Base-by-base conservation (phyloP, 2,329 filamentous ascomycete genomes). In the Immersiporthe knoxdaviesiana region DNA sequence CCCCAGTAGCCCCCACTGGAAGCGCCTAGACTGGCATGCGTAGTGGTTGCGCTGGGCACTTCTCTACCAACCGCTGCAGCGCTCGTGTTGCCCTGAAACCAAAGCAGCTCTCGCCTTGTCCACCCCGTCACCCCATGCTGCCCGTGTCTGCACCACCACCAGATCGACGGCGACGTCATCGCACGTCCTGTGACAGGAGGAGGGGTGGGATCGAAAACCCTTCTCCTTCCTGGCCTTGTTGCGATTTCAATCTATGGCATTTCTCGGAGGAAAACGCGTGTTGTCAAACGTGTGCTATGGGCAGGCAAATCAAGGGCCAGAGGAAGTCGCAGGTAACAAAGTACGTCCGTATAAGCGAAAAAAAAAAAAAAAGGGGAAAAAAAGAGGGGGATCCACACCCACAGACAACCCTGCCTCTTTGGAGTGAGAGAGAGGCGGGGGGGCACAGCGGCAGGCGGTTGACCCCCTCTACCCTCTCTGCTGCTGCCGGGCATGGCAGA, bases 401-500 rank as follows among this genome's bases (percentile, higher is more conserved):
- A 30, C 14, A n/a, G 56, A 30, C 14, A n/a, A 47, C 44, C 63
- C 63, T 68, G 63, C 50, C 66, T 62, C 69, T 59, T 11, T 54
- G 24, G n/a, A n/a, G n/a, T n/a, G n/a, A n/a, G n/a, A n/a, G n/a
- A n/a, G n/a, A n/a, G n/a, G n/a, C n/a, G n/a, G 63, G 65, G 64
- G 63, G 69, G 44, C 44, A 63, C 61, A 67, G 56, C 37, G 44
- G 27, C 50, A 7, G 8, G 30, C 30, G 24, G 63, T 44, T 21
- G 21, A 39, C 27, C 59, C 32, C 32, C 24, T 11, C 44, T 32
- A 30, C 1, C 24, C 54, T n/a, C 14, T 62, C 59, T 62, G 30
- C 35, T 35, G 35, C n/a, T n/a, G n/a, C n/a, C 52, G 44, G 50
- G 39, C 63, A 69, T 69, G 64, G 67, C 66, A 27, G 47, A 67